Percentiles rank a stretch among this genome's conserved stretches.
Evolutionary conservation across 805 yeast genomes (phyloP).

Genomic region (Candida anglica): DNA sequence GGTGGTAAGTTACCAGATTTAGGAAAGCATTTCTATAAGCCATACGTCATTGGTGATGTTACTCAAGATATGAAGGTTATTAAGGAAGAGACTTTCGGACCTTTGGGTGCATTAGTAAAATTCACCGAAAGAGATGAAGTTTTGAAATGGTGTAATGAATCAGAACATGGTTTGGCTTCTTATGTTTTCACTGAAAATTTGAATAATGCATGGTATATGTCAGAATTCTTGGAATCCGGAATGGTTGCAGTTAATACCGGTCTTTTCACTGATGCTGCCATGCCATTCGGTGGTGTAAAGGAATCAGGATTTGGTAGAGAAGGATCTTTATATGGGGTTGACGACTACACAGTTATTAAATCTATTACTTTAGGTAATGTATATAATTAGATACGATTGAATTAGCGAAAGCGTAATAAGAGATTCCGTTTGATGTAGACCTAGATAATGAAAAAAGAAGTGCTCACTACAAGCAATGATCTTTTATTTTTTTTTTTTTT

Average conservation of each 20-base stretch:
- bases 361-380: conserved; percentile 48
- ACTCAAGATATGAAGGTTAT: conserved; percentile 47
- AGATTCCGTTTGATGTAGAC: too few species aligned
- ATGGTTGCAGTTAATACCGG: conserved; percentile 65
- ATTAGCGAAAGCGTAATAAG: too few species aligned
- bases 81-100: conserved; percentile 63
- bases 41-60: conserved; percentile 51
- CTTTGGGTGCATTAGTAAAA: conserved; percentile 53
- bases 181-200: conserved; percentile 53
- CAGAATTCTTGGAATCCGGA: conserved; percentile 59
- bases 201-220: conserved; percentile 46
- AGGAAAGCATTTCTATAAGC: conserved; percentile 52
- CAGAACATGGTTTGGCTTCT: conserved; percentile 56
- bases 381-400: conserved; percentile 7
- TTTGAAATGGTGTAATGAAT: conserved; percentile 49
- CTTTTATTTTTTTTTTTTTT: too few species aligned
- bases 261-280: conserved; percentile 51
- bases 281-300: conserved; percentile 76
- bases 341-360: conserved; percentile 63
- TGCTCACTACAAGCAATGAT: too few species aligned
- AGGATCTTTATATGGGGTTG: conserved; percentile 72
- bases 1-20: conserved; percentile 51
- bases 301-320: conserved; percentile 80
- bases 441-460: neutral
- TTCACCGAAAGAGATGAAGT: conserved; percentile 55